Conservation (phyloP, 2,329 filamentous ascomycete genomes). For the Paraconiothyrium brasiliense region DNA sequence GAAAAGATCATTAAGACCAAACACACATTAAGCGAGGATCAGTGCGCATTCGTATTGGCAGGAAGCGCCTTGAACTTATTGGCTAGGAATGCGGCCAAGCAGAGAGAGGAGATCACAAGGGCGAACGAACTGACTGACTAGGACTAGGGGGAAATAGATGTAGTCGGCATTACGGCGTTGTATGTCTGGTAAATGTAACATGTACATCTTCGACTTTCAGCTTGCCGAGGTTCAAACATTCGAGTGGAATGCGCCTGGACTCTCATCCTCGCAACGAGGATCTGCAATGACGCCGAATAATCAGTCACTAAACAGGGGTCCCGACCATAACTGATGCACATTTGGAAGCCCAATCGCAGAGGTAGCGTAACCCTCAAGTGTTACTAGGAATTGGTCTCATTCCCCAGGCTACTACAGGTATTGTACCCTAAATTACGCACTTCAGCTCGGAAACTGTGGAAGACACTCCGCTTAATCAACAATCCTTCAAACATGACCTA, state of each 20-base stretch:
- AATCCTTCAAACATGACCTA: neutral
- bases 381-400: neutral
- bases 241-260: conserved; percentile 2
- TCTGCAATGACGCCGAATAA: conserved; percentile 9
- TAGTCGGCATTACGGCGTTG: neutral
- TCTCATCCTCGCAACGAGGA: conserved; percentile 2
- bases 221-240: neutral
- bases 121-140: conserved; percentile 52
- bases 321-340: neutral
- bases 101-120: conserved; percentile 47
- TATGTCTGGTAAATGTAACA: conserved; percentile 2
- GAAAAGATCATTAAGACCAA: conserved; percentile 77
- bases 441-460: neutral
- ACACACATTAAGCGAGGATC: conserved; percentile 88
- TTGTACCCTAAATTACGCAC: neutral
- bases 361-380: neutral
- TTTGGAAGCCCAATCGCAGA: neutral
- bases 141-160: neutral
- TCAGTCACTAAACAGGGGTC: neutral
- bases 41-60: conserved; percentile 90
- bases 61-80: conserved; percentile 93
- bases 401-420: neutral
- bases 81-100: conserved; percentile 66
- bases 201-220: neutral
- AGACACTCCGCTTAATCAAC: neutral